Conservation (phyloP, 2,329 filamentous ascomycete species). For the Hypoxylon sp. region DNA sequence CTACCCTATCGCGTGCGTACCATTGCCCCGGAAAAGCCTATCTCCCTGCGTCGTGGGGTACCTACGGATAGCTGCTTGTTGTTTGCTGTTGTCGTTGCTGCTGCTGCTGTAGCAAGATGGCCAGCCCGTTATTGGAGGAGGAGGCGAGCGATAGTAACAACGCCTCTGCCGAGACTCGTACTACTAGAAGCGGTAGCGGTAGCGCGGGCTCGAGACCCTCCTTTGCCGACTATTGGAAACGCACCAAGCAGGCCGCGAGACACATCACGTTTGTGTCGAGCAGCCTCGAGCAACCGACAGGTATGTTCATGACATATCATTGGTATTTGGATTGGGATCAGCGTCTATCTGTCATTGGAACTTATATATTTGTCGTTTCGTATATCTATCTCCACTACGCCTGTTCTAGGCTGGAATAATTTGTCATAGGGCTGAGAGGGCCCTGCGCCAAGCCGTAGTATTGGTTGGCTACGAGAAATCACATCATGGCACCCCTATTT, state of each 20-base stretch:
- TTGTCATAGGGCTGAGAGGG: slow-evolving; percentile 39
- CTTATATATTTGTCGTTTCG: slow-evolving; percentile 8
- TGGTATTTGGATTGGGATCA: background rate
- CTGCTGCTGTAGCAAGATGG: slow-evolving; percentile 19
- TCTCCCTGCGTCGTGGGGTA: slow-evolving; percentile 22
- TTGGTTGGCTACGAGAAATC: slow-evolving; percentile 27
- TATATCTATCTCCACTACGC: background rate
- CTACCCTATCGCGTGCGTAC: slow-evolving; percentile 34
- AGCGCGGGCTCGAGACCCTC: slow-evolving; percentile 57
- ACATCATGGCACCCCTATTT: slow-evolving; percentile 11
- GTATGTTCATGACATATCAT: slow-evolving; percentile 45
- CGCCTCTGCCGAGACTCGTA: slow-evolving; percentile 11
- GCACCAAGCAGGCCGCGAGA: slow-evolving; percentile 56
- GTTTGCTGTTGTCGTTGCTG: slow-evolving; percentile 3
- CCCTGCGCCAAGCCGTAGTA: slow-evolving; percentile 28
- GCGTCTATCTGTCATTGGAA: background rate
- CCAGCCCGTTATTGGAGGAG: slow-evolving; percentile 26
- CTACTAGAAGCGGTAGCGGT: slow-evolving; percentile 34
- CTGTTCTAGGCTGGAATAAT: slow-evolving; percentile 25
- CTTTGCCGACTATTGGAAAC: slow-evolving; percentile 65
- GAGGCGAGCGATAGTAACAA: slow-evolving; percentile 3
- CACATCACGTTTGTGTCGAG: slow-evolving; percentile 58
- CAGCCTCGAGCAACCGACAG: slow-evolving; percentile 47
- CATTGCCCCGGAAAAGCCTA: slow-evolving; percentile 16
- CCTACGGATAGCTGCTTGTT: slow-evolving; percentile 2